These are phyloP conservation scores for Pseudocercospora vitis DNA, from an alignment of 2,329 filamentous ascomycete genomes.

Conservation along the genomic window DNA sequence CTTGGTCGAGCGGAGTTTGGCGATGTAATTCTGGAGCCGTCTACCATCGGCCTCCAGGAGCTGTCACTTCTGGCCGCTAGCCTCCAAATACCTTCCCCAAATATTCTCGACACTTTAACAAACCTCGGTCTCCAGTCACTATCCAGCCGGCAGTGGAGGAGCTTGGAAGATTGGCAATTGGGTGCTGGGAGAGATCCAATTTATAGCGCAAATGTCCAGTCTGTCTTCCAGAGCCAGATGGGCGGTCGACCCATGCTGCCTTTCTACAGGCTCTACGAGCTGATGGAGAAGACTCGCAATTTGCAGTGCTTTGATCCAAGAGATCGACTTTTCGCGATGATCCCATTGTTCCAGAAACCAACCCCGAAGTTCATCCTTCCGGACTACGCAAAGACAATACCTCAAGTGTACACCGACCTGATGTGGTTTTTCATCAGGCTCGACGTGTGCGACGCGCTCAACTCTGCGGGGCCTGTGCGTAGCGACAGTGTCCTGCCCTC, in stretches of 20 bases:
- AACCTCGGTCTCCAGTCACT: constrained; percentile 3
- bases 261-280: constrained; percentile 4
- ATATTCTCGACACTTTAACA: constrained; percentile 1
- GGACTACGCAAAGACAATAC: constrained; percentile 5
- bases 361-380: constrained; percentile 1
- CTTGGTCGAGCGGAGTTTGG: not conserved
- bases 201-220: not conserved
- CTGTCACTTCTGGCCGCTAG: not conserved
- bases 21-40: not conserved
- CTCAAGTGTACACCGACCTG: constrained; percentile 6
- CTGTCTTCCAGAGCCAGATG: constrained; percentile 1
- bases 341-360: constrained; percentile 5
- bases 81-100: not conserved
- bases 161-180: not conserved
- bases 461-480: not conserved
- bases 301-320: constrained; percentile 7
- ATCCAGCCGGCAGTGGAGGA: not conserved
- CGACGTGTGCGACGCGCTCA: constrained; percentile 1
- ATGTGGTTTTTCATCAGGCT: constrained; percentile 6
- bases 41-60: not conserved
- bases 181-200: not conserved
- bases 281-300: constrained; percentile 2
- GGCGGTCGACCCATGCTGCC: not conserved
- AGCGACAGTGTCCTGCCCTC: not conserved
- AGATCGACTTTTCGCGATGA: constrained; percentile 10